Percentiles rank a stretch among this genome's conserved stretches.
Conservation (phyloP, 495 filamentous ascomycete genomes). For the Mycothermus thermophilus region DNA sequence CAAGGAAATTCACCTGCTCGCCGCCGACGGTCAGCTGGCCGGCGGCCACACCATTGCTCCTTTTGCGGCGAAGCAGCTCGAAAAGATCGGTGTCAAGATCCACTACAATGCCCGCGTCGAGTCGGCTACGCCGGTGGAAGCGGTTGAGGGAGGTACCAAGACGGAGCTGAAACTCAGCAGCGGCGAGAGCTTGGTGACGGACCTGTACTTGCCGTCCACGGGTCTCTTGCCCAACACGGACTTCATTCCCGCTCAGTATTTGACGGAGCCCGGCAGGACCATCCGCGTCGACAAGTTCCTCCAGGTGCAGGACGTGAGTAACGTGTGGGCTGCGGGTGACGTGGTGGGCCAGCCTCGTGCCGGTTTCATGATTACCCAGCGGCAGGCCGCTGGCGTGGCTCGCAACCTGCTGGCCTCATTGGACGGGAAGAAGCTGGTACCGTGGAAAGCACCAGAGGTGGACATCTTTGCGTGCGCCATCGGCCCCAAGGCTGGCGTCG, state of each 20-base stretch:
- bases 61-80: constrained; percentile 28
- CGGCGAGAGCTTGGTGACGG: constrained; percentile 32
- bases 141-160: constrained; percentile 15
- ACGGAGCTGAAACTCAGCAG: constrained; percentile 23
- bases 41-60: constrained; percentile 21
- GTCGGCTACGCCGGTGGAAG: constrained; percentile 2
- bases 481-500: constrained; percentile 27
- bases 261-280: constrained; percentile 29
- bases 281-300: constrained; percentile 44
- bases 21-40: constrained; percentile 27
- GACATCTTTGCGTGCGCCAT: constrained; percentile 28
- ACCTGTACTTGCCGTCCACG: constrained; percentile 50
- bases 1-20: constrained; percentile 38
- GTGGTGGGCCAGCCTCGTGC: constrained; percentile 32
- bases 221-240: constrained; percentile 47
- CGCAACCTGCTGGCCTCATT: constrained; percentile 31
- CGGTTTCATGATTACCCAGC: constrained; percentile 33
- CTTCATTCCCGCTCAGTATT: constrained; percentile 38
- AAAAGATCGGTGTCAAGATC: constrained; percentile 38
- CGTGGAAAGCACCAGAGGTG: constrained; percentile 28
- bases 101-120: constrained; percentile 26
- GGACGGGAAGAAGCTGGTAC: constrained; percentile 18
- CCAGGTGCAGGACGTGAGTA: constrained; percentile 27
- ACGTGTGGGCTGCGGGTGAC: constrained; percentile 43
- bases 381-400: constrained; percentile 32